phyloP scores from a whole-genome alignment of 371 early-diverging fungal species.

The Mucor plumbeus region DNA sequence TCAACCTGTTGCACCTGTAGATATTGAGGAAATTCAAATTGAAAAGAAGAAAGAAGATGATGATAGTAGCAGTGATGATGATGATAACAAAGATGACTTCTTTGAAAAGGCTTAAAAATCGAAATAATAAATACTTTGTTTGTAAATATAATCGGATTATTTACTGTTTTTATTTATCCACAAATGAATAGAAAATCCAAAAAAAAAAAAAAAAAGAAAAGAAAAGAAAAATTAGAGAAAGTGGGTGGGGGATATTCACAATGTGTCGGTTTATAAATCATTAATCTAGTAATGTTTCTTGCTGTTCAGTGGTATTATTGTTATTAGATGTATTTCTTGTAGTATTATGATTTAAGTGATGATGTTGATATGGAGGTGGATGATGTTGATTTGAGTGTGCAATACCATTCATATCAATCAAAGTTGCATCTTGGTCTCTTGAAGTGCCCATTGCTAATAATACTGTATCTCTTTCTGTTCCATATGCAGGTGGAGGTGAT shows the following conservation, averaged over 20 bases:
- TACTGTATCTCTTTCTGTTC: constrained; percentile 57
- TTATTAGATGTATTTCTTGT: background rate
- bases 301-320: constrained; percentile 5
- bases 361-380: constrained; percentile 20
- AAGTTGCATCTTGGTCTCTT: background rate
- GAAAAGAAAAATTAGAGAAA: background rate
- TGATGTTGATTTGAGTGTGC: background rate
- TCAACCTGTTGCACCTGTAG: constrained; percentile 24
- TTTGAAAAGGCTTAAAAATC: constrained; percentile 30
- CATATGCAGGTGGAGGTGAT: constrained; percentile 75
- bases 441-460: constrained; percentile 27
- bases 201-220: background rate
- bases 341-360: background rate
- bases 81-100: constrained; percentile 32
- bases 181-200: background rate
- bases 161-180: background rate
- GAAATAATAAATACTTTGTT: background rate
- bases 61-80: background rate
- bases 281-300: constrained; percentile 6
- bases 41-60: constrained; percentile 14
- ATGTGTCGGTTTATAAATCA: background rate
- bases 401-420: constrained; percentile 27
- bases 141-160: background rate
- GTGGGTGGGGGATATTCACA: constrained; percentile 5
- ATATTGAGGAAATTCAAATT: constrained; percentile 17